Percentiles rank a stretch among this genome's conserved stretches.
Evolutionary conservation across 768 basidiomycete species (phyloP).

Genomic region (Ramaria rubella): DNA sequence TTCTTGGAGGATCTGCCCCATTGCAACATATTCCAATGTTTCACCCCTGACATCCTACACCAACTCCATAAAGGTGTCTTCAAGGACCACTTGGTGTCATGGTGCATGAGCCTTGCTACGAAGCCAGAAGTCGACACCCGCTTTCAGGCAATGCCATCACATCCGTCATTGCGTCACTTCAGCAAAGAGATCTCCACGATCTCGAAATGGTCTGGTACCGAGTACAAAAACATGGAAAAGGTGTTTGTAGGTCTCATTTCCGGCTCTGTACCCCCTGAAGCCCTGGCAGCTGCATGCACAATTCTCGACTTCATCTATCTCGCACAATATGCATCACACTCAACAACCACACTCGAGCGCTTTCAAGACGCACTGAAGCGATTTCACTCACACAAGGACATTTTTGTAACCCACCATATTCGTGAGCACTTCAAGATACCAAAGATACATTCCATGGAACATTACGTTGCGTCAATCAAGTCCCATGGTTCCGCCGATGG

Average conservation of each 20-base stretch:
- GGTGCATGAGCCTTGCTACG: too few species aligned
- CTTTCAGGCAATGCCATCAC: slow-evolving; percentile 14
- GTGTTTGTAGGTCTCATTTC: slow-evolving; percentile 30
- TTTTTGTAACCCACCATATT: slow-evolving; percentile 23
- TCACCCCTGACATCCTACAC: slow-evolving; percentile 40
- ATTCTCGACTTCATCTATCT: slow-evolving; percentile 32
- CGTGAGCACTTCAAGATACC: slow-evolving; percentile 30
- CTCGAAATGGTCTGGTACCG: slow-evolving; percentile 38
- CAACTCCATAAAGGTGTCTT: slow-evolving; percentile 39
- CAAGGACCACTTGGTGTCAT: too few species aligned
- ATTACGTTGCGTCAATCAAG: slow-evolving; percentile 12
- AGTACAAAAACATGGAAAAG: slow-evolving; percentile 34
- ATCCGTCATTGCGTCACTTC: slow-evolving; percentile 27
- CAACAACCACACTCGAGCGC: slow-evolving; percentile 19
- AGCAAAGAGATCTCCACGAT: slow-evolving; percentile 35
- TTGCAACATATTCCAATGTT: slow-evolving; percentile 31
- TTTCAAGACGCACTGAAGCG: slow-evolving; percentile 20
- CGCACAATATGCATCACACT: slow-evolving; percentile 24
- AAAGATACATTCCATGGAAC: slow-evolving; percentile 28
- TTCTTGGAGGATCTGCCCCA: slow-evolving; percentile 21
- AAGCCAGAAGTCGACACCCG: slow-evolving; percentile 14
- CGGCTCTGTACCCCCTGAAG: slow-evolving; percentile 17
- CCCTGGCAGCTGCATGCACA: slow-evolving; percentile 20
- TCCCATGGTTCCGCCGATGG: slow-evolving; percentile 10
- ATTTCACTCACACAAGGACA: slow-evolving; percentile 26